A percentile compares a stretch with the other conserved stretches of the same genome.
These are phyloP conservation scores for Forsythia suspensa DNA, from an alignment of 257 asterid genomes.

Conservation along the genomic window DNA sequence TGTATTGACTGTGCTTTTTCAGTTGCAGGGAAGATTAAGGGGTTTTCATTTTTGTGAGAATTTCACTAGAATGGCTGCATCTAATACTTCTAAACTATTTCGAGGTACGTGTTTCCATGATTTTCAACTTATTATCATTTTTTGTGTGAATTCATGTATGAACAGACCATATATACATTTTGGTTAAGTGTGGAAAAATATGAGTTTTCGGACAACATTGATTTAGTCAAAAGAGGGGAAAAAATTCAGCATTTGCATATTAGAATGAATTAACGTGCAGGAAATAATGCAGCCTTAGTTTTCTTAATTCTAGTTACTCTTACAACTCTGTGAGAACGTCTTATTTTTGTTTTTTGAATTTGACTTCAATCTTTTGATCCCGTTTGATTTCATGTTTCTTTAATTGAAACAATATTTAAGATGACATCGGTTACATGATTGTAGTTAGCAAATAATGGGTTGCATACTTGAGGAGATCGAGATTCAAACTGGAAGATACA, in stretches of 20 bases:
- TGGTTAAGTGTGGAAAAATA: not conserved
- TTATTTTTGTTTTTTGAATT: too few species aligned
- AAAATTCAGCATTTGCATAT: not conserved
- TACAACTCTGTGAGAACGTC: not conserved
- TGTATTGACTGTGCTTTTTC: not conserved
- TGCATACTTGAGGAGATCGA: not conserved
- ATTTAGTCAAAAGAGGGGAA: not conserved
- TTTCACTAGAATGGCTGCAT: constrained; percentile 44
- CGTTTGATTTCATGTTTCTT: not conserved
- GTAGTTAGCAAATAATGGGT: not conserved
- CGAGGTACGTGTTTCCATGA: constrained; percentile 30
- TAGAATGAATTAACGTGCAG: too few species aligned
- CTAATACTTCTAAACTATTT: constrained; percentile 39
- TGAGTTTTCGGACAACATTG: not conserved
- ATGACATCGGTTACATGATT: not conserved
- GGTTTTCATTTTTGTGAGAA: not conserved
- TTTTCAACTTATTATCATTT: not conserved
- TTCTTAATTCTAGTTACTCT: not conserved
- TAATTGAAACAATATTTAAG: not conserved
- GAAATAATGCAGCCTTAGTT: too few species aligned
- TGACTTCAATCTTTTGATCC: not conserved
- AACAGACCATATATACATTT: not conserved
- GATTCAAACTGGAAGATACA: not conserved
- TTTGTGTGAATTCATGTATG: too few species aligned
- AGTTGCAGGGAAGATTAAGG: constrained; percentile 16